A percentile compares a stretch with the other conserved stretches of the same genome.
Evolutionary conservation across 305 asterid species (phyloP).

Genomic region (Solanum hybrid): DNA sequence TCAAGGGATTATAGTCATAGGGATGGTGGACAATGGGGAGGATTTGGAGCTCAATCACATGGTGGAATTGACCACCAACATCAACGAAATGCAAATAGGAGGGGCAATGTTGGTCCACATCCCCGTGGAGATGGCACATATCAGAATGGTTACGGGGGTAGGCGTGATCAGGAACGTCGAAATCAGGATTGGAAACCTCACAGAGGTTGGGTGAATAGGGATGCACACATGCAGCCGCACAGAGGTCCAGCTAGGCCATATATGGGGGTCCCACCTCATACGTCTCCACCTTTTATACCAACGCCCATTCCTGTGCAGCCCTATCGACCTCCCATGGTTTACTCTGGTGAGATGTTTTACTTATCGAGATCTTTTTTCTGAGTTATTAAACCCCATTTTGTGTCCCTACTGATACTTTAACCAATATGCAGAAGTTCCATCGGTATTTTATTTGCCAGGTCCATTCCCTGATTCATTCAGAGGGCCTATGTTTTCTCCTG

Average conservation of each 20-base stretch:
- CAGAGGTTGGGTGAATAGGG: conserved; percentile 51
- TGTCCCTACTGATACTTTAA: conserved; percentile 11
- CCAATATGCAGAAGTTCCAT: conserved; percentile 46
- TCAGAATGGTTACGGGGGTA: conserved; percentile 42
- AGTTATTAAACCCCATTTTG: neutral
- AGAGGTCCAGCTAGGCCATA: conserved; percentile 51
- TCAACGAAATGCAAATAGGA: conserved; percentile 40
- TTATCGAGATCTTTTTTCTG: neutral
- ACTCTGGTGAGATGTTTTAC: conserved; percentile 47
- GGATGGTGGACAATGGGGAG: conserved; percentile 44
- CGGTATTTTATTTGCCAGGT: conserved; percentile 37
- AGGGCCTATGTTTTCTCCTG: conserved; percentile 37
- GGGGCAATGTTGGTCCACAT: conserved; percentile 50
- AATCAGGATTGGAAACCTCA: conserved; percentile 48
- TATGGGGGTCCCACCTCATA: conserved; percentile 38
- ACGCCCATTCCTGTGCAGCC: conserved; percentile 35
- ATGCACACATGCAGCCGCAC: conserved; percentile 37
- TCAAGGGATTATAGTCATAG: conserved; percentile 22
- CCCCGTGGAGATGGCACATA: conserved; percentile 48
- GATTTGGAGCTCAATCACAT: conserved; percentile 30
- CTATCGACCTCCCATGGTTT: conserved; percentile 36
- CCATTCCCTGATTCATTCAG: conserved; percentile 48
- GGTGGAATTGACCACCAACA: conserved; percentile 40
- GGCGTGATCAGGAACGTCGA: conserved; percentile 67
- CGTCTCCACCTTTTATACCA: conserved; percentile 34